phyloP scores from a whole-genome alignment of 2,329 filamentous ascomycete species.

The Cladosporium sp. region DNA sequence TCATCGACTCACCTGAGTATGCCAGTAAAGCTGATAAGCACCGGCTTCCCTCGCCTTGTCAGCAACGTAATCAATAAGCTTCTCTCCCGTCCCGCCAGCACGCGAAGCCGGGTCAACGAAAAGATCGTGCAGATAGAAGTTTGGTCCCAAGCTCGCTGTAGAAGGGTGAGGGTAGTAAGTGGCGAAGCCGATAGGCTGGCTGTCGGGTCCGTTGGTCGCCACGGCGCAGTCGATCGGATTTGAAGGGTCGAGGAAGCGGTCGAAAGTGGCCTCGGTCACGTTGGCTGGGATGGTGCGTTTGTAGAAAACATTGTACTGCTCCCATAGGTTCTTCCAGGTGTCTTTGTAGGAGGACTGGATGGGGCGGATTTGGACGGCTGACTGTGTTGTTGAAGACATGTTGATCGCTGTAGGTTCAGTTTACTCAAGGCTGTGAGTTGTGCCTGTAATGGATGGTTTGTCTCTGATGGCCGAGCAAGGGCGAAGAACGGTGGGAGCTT shows the following conservation, averaged over 20 bases:
- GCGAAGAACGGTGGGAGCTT: too few relatives aligned
- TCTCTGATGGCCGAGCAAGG: too few relatives aligned
- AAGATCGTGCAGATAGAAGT: constrained; percentile 12
- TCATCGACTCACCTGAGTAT: background rate
- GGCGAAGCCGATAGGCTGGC: constrained; percentile 1
- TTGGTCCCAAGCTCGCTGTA: constrained; percentile 2
- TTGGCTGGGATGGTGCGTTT: constrained; percentile 9
- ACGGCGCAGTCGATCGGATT: constrained; percentile 2
- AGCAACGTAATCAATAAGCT: constrained; percentile 76
- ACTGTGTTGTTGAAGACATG: background rate
- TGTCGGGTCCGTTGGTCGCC: background rate
- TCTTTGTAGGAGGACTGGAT: constrained; percentile 6
- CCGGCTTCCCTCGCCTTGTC: constrained; percentile 36
- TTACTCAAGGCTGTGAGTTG: too few relatives aligned
- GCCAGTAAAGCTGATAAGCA: constrained; percentile 13
- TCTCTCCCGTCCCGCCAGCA: constrained; percentile 51
- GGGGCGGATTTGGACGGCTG: constrained; percentile 5
- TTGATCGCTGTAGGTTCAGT: too few relatives aligned
- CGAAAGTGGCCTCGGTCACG: constrained; percentile 11
- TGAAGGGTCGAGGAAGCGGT: constrained; percentile 7
- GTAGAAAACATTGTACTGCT: constrained; percentile 14
- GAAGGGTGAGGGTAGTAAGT: constrained; percentile 7
- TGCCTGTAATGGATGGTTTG: too few relatives aligned
- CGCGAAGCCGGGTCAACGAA: constrained; percentile 7
- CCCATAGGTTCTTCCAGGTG: constrained; percentile 10